Evolutionary conservation across 495 filamentous ascomycete genomes (phyloP), one percentile per base, ranked within the genome.

Genomic region (Xylaria intraflava): DNA sequence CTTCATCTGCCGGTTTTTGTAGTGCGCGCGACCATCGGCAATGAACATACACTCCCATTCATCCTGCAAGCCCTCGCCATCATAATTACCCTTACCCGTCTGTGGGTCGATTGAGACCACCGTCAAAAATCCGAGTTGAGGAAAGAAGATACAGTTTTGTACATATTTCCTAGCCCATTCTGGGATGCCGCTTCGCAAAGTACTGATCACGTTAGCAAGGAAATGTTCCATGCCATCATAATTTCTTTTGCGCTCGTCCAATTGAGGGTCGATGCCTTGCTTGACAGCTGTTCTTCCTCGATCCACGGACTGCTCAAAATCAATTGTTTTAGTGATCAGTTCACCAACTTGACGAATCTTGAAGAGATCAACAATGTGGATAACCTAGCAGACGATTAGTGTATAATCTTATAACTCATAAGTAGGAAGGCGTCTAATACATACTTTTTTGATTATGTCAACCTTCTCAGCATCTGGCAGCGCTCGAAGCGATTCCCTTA

Each of bases 51-150:
- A 74, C 47, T 89, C 81, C 93, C 94, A 98, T 11, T 67, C 65
- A 48, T 79, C 78, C 40, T 75, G 71, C 0, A 72, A 59, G 0
- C 76, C 71, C 35, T 78, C 71, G 4, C 89, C 88, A 49, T 81
- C 75, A 61, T 86, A 97, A 0, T 82, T 72, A 0, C 83, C 80
- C 47, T 76, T 70, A 0, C 85, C 84, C 7, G 78, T 81, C 6
- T 74, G 65, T 16, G 75, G 70, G 60, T 90, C 81, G 10, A 86
- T 66, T 0, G 79, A 77, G 20, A 96, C 83, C 0, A 85, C 83
- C 22, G 90, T 87, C 16, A 96, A 79, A 68, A 95, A 98, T 2
- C 93, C 94, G 12, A 96, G 78, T 62, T 95, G 89, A 9, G 90
- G 90, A 59, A 96, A 89, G 65, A 91, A 91, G 19, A 94, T 86